Base-by-base conservation (phyloP, 345 rosid genomes). In the Melaleuca quinquenervia region DNA sequence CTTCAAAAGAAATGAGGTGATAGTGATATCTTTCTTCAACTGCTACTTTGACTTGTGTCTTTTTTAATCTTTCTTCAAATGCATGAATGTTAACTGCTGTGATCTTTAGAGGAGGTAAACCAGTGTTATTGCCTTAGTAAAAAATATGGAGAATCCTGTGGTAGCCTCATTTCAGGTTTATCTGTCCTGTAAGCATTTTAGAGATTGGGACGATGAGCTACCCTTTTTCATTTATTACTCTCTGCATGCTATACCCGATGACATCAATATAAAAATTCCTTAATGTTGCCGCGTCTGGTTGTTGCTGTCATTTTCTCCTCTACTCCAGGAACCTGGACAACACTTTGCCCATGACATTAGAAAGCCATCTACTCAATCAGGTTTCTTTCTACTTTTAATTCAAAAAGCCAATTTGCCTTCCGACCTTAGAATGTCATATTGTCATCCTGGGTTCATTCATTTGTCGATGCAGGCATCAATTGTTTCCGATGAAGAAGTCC, bases 401-500 rank as follows among this genome's bases (percentile, higher is more conserved):
- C 58, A 32, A 52, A 55, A 70, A 18, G 80, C 48, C 14, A 2
- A 36, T 70, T 70, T 36, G 22, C 24, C n/a, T 18, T 70, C 26
- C 80, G 18, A 18, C 48, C 48, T 36, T 24, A 32, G 80, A 48
- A 36, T 48, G 48, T 70, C 45, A 70, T 70, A 14, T 70, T 70
- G 48, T 70, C 26, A 70, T 36, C 1, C 18, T 18, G 24, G 80
- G 80, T 70, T 70, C 24, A 32, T 70, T 70, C 80, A 36, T 32
- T 70, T 70, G 80, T 70, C 48, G 36, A 70, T 84, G 84, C 91
- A 93, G 97, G 91, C 87, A 86, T 87, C 88, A 83, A 87, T 85
- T 88, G 89, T 91, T 84, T 90, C 96, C 3, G 98, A 94, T 45
- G 95, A 91, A 76, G 95, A 95, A 87, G 92, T 95, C 86, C 95